These are phyloP conservation scores for Dentipellis sp. DNA, from an alignment of 768 basidiomycete genomes.

Conservation along the genomic window DNA sequence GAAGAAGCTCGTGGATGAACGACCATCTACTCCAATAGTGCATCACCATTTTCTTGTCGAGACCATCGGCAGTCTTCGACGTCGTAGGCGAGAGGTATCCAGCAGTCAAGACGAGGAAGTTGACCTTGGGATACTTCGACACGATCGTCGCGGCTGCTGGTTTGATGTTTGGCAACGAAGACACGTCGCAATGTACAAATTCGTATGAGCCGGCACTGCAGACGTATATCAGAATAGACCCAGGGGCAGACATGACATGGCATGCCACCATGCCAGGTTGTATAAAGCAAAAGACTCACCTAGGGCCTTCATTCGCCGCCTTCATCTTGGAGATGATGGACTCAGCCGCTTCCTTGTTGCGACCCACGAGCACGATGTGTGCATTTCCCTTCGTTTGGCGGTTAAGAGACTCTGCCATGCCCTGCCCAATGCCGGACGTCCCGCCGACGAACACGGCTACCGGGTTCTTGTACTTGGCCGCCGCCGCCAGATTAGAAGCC, in stretches of 20 bases:
- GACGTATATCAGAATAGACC: too few relatives aligned
- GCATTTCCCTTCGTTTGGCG: conserved; percentile 36
- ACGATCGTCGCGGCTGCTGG: conserved; percentile 22
- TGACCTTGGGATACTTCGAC: conserved; percentile 33
- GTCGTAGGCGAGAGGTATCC: conserved; percentile 30
- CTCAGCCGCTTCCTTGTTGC: conserved; percentile 40
- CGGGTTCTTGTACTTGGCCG: conserved; percentile 5
- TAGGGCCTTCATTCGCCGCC: neutral
- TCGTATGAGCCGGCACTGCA: conserved; percentile 23
- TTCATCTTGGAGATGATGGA: conserved; percentile 27
- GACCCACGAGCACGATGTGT: conserved; percentile 43
- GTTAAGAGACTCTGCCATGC: conserved; percentile 37
- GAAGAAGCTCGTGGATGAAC: conserved; percentile 38
- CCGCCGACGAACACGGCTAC: conserved; percentile 26
- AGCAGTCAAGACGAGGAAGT: conserved; percentile 41
- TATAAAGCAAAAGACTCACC: too few relatives aligned
- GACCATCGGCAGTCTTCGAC: conserved; percentile 35
- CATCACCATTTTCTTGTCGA: conserved; percentile 35
- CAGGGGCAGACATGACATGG: too few relatives aligned
- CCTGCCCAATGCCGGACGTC: conserved; percentile 29
- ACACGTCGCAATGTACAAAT: conserved; percentile 44
- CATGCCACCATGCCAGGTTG: too few relatives aligned
- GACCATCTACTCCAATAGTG: conserved; percentile 46
- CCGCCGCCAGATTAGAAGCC: neutral
- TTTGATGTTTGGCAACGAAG: conserved; percentile 41